Evolutionary conservation across 441 rosid genomes (phyloP).

Genomic region (Macaranga tanarius): DNA sequence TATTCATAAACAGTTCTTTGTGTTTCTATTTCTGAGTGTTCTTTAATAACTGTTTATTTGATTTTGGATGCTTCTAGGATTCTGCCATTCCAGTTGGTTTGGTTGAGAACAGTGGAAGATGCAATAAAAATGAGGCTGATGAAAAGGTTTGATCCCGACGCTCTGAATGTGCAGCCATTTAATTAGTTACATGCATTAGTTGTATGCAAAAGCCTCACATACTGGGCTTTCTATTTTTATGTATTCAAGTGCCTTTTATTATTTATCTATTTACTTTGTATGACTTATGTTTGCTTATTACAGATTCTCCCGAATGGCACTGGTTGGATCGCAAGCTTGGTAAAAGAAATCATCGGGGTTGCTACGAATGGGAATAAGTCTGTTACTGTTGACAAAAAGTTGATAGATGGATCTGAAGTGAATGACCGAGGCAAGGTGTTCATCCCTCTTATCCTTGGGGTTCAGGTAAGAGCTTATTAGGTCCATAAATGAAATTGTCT

Average conservation of each 20-base stretch:
- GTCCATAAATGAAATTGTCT: slow-evolving; percentile 2
- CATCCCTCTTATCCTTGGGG: slow-evolving; percentile 55
- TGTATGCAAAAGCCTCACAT: neutral
- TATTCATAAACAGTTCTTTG: neutral
- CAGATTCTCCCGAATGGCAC: slow-evolving; percentile 78
- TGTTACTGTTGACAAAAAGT: slow-evolving; percentile 66
- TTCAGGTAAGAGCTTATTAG: slow-evolving; percentile 47
- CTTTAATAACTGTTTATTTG: slow-evolving; percentile 7
- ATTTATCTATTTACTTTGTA: neutral
- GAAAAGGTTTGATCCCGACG: slow-evolving; percentile 62
- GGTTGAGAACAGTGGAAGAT: slow-evolving; percentile 96
- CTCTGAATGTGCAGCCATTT: slow-evolving; percentile 15
- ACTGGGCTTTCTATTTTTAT: neutral
- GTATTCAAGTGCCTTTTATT: neutral
- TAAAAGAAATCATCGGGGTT: slow-evolving; percentile 62
- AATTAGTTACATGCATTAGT: slow-evolving; percentile 9
- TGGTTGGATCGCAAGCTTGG: slow-evolving; percentile 78
- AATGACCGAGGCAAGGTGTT: slow-evolving; percentile 61
- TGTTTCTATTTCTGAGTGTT: neutral
- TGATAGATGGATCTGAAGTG: slow-evolving; percentile 74
- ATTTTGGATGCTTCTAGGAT: slow-evolving; percentile 44
- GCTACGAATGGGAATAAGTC: slow-evolving; percentile 63
- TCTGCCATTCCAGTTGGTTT: slow-evolving; percentile 59
- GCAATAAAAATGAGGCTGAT: slow-evolving; percentile 77
- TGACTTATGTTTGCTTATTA: slow-evolving; percentile 14